phyloP scores from a whole-genome alignment of 257 asterid genomes.

The Schizonepeta tenuifolia region DNA sequence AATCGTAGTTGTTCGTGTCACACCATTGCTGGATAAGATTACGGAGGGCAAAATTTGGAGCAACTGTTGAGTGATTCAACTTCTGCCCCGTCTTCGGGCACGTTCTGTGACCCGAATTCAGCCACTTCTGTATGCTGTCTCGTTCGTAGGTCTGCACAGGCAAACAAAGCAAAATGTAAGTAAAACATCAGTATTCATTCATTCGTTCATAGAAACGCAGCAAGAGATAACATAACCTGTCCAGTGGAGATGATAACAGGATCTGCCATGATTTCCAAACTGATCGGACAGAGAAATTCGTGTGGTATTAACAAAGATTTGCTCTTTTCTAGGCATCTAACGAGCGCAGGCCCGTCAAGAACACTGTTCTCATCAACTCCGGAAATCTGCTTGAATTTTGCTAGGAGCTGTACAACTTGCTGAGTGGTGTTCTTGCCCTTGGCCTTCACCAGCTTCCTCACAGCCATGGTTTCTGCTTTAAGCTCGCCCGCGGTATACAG shows the following conservation, averaged over 20 bases:
- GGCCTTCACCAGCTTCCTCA: conserved; percentile 45
- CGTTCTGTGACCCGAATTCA: conserved; percentile 57
- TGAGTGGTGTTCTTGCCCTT: conserved; percentile 34
- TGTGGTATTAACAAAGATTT: conserved; percentile 51
- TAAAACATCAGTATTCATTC: background rate
- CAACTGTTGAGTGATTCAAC: conserved; percentile 51
- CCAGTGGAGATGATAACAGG: conserved; percentile 70
- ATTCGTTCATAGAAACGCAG: background rate
- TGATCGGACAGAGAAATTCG: conserved; percentile 66
- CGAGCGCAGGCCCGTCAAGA: conserved; percentile 43
- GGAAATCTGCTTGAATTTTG: conserved; percentile 50
- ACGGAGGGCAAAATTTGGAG: conserved; percentile 65
- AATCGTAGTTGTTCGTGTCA: conserved; percentile 48
- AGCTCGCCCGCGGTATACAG: conserved; percentile 49
- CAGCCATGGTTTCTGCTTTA: conserved; percentile 49
- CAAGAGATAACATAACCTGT: conserved; percentile 46
- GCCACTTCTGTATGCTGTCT: conserved; percentile 64
- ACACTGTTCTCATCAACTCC: conserved; percentile 49
- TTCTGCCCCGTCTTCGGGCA: conserved; percentile 71
- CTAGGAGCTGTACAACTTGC: conserved; percentile 46
- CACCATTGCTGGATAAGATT: conserved; percentile 67
- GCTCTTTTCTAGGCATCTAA: conserved; percentile 46
- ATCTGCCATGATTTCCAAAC: conserved; percentile 65
- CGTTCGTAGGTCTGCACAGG: conserved; percentile 58
- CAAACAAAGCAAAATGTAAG: background rate